phyloP scores from a whole-genome alignment of 345 rosid genomes.

The Chamaenerion angustifolium region DNA sequence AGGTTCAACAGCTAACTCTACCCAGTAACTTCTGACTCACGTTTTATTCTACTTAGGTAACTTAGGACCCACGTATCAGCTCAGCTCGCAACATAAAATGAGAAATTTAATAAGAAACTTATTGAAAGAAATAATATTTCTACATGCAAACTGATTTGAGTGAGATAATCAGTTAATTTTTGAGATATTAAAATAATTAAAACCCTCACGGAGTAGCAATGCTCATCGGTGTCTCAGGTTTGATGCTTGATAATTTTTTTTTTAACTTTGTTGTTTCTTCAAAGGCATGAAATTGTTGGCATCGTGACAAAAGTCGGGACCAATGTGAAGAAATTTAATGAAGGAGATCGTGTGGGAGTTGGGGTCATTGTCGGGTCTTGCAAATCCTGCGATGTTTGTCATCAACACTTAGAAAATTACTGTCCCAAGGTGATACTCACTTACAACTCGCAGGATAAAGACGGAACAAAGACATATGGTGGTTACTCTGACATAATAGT shows the following conservation, averaged over 20 bases:
- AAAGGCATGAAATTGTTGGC: slow-evolving; percentile 80
- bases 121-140: too few relatives aligned
- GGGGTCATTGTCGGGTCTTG: slow-evolving; percentile 69
- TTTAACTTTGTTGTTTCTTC: slow-evolving; percentile 2
- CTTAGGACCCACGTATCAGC: too few relatives aligned
- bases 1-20: too few relatives aligned
- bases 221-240: too few relatives aligned
- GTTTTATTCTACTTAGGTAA: too few relatives aligned
- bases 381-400: slow-evolving; percentile 54
- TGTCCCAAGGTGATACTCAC: slow-evolving; percentile 42
- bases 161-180: too few relatives aligned
- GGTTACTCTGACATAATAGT: slow-evolving; percentile 68
- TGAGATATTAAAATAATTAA: too few relatives aligned
- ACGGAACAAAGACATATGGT: slow-evolving; percentile 56
- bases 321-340: slow-evolving; percentile 52
- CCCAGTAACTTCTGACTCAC: too few relatives aligned
- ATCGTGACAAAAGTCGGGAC: slow-evolving; percentile 46
- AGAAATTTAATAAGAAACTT: too few relatives aligned
- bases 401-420: slow-evolving; percentile 65
- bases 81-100: too few relatives aligned
- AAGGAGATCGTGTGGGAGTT: slow-evolving; percentile 61
- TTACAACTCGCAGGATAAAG: slow-evolving; percentile 31
- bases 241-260: neutral
- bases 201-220: too few relatives aligned
- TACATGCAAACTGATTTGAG: too few relatives aligned